Conservation (phyloP, 805 yeast genomes). For the Saccharomycopsis fibuligera region DNA sequence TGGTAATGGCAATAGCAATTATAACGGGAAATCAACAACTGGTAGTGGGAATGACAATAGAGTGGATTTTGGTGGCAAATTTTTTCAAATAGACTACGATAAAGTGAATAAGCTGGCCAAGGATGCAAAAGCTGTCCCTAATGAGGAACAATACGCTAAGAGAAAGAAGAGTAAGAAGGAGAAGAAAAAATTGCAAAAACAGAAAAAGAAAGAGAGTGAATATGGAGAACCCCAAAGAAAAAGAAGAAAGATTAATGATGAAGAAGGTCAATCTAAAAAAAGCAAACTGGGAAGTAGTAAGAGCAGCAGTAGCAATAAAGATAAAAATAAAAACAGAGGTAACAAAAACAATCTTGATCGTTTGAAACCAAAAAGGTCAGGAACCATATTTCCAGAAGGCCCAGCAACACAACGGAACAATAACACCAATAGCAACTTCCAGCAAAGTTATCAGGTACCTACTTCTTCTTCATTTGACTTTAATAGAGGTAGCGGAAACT, state of each 20-base stretch:
- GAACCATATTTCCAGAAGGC: slow-evolving; percentile 2
- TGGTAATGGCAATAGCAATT: neutral
- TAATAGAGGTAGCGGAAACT: neutral
- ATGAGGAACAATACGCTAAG: slow-evolving; percentile 10
- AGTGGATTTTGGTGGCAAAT: neutral
- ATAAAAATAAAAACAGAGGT: neutral
- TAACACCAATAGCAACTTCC: too few species aligned
- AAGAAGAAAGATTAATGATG: slow-evolving; percentile 21
- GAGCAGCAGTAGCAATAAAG: slow-evolving; percentile 6
- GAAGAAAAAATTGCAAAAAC: slow-evolving; percentile 16
- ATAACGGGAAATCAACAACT: neutral
- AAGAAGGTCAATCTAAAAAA: slow-evolving; percentile 22
- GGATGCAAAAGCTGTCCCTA: slow-evolving; percentile 15
- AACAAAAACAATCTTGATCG: neutral
- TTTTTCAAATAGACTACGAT: slow-evolving; percentile 1
- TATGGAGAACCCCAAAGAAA: slow-evolving; percentile 13
- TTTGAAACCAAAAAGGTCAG: slow-evolving; percentile 15
- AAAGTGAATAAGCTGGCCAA: neutral
- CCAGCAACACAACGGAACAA: neutral
- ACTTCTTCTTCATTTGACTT: neutral
- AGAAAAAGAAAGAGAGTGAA: slow-evolving; percentile 16
- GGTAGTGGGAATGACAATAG: neutral
- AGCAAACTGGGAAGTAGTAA: slow-evolving; percentile 9
- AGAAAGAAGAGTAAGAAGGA: slow-evolving; percentile 13
- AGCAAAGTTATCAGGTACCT: neutral